Evolutionary conservation across 2,329 filamentous ascomycete species (phyloP).

Genomic region (Epichloe festucae): DNA sequence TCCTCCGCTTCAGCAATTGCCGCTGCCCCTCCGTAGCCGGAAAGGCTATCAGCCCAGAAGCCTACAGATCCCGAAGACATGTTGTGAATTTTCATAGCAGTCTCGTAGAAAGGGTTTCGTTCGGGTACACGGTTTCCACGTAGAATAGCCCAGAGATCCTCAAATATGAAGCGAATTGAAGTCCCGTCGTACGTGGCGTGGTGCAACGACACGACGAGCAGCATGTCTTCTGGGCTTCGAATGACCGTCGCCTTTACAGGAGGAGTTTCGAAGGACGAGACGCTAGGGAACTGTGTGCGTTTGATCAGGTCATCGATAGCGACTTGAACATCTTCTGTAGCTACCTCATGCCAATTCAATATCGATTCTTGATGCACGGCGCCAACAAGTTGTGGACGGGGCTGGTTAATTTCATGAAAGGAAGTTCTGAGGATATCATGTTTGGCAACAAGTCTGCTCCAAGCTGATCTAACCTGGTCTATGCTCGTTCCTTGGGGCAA

Average conservation of each 20-base stretch:
- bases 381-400: constrained; percentile 1
- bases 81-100: not conserved
- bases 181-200: not conserved
- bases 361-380: not conserved
- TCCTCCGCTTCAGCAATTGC: not conserved
- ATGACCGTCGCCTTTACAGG: not conserved
- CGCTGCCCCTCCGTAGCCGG: not conserved
- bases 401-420: constrained; percentile 11
- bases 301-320: not conserved
- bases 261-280: not conserved
- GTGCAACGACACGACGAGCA: not conserved
- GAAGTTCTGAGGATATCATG: constrained; percentile 15
- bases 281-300: not conserved
- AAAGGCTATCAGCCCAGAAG: not conserved
- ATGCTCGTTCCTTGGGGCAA: constrained; percentile 4
- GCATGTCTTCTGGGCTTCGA: not conserved
- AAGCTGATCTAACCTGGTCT: constrained; percentile 7
- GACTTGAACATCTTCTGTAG: not conserved
- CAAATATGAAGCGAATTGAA: not conserved
- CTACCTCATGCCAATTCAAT: not conserved
- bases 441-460: constrained; percentile 6
- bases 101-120: not conserved
- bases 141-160: not conserved
- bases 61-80: not conserved
- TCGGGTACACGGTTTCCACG: not conserved